Base-by-base conservation (phyloP, 139 green algal species). In the Coccomyxa sp. region DNA sequence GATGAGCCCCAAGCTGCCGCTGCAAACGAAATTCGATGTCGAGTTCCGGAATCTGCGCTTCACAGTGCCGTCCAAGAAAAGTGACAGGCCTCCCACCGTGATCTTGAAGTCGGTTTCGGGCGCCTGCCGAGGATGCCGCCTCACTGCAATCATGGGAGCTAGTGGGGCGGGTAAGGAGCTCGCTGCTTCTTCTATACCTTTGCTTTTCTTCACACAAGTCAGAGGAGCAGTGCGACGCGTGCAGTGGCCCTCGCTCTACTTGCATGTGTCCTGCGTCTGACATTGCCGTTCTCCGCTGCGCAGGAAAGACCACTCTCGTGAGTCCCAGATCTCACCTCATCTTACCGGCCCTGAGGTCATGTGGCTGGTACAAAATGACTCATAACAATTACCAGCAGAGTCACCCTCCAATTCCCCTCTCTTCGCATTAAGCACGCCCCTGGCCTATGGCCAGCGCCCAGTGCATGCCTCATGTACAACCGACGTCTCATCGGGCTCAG, bases 251-350 rank as follows among this genome's bases (percentile, higher is more conserved):
- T n/a, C n/a, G n/a, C n/a, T n/a, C n/a, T 16, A 58, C 44, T 16
- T 16, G 44, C 16, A 58, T 58, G 44, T 58, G 44, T 58, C 12
- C 44, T 58, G 12, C 44, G 44, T 16, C 12, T 16, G 44, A 16
- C 44, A 58, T 16, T 58, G 44, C 12, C 44, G 44, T 29, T 16
- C 14, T 10, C 29, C 35, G 64, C 29, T 34, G n/a, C 24, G 64
- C 64, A 71, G 64, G 64, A 10, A 71, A 71, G 64, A 71, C 64
- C 18, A 71, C 64, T 16, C 7, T 71, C 24, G 64, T 71, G 64
- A 71, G 64, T 12, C 44, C 44, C 16, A 16, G 16, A 29, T 58
- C 14, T 16, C 44, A 12, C 14, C 44, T 16, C 16, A 12, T 58
- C 14, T 58, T n/a, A n/a, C n/a, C n/a, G n/a, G n/a, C n/a, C n/a